Base-by-base conservation (phyloP, 192 early-diverging fungal species). In the Linnemannia zychae region DNA sequence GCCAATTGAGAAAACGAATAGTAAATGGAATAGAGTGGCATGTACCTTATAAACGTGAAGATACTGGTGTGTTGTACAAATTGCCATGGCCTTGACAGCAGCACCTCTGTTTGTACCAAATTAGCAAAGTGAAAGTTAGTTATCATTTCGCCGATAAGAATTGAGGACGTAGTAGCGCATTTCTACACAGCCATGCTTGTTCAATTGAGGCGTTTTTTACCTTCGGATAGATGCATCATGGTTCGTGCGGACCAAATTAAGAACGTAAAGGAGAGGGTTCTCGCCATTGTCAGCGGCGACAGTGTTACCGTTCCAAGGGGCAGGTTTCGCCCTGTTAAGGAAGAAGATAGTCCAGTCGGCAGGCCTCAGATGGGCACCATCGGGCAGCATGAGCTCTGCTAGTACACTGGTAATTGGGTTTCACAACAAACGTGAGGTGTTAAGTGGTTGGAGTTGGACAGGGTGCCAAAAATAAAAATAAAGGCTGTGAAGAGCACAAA, bases 291-390 rank as follows among this genome's bases (percentile, higher is more conserved):
- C 66, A 7, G 71, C 70, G 9, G 68, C 65, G 17, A 86, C 40
- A 22, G 80, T 66, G 44, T 84, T 86, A 3, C 83, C 84, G 52
- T 90, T 87, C 72, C 90, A 88, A 15, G 86, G 86, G 53, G 90
- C 88, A 31, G 90, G 89, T 73, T 90, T 91, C 28, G 76, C 90
- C 75, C 94, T 94, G 87, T 99, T 99, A 28, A 99, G 86, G 69
- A 97, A 95, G 74, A 99, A 98, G 77, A 97, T 93, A 24, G 97
- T 98, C 96, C 96, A 97, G 88, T 99, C 97, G 78, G 96, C 95
- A 53, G 97, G 92, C 31, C 97, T 91, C n/a, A 96, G 87, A 89
- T 99, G 97, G 22, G 97, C 96, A 4, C 97, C 97, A 86, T 99
- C 97, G 7, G 97, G 97, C 75, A 99, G 87, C 97, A 99, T 99